Percentiles rank a stretch among this genome's conserved stretches.
phyloP scores from a whole-genome alignment of 257 asterid species.

The Parsonsia alboflavescens region DNA sequence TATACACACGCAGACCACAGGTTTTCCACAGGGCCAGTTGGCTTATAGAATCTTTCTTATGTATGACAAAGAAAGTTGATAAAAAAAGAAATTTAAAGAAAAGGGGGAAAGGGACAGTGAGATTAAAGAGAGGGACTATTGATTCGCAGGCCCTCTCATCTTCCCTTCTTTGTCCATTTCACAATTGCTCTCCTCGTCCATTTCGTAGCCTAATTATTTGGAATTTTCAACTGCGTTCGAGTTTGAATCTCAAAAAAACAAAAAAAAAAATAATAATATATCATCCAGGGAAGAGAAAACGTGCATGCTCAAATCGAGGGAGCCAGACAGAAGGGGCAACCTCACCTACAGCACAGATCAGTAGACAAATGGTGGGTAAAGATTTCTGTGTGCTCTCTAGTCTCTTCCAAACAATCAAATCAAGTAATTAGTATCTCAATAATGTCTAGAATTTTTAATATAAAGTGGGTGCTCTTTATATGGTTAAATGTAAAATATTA shows the following conservation, averaged over 20 bases:
- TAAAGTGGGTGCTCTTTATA: too few species aligned
- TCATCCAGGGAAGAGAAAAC: neutral
- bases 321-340: neutral
- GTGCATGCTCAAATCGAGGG: neutral
- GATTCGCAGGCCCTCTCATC: conserved; percentile 13
- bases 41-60: conserved; percentile 31
- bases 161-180: neutral
- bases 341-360: neutral
- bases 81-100: neutral
- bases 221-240: conserved; percentile 5
- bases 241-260: neutral
- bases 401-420: too few species aligned
- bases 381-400: neutral
- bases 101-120: conserved; percentile 12
- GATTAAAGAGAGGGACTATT: conserved; percentile 10
- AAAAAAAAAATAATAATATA: too few species aligned
- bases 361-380: neutral
- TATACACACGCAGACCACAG: neutral
- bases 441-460: too few species aligned
- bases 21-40: conserved; percentile 37
- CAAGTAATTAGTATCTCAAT: too few species aligned
- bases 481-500: too few species aligned
- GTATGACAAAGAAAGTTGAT: conserved; percentile 4
- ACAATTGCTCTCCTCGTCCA: conserved; percentile 24
- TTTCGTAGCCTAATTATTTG: neutral